Conservation (phyloP, 257 asterid genomes). For the Capsicum chinense region DNA sequence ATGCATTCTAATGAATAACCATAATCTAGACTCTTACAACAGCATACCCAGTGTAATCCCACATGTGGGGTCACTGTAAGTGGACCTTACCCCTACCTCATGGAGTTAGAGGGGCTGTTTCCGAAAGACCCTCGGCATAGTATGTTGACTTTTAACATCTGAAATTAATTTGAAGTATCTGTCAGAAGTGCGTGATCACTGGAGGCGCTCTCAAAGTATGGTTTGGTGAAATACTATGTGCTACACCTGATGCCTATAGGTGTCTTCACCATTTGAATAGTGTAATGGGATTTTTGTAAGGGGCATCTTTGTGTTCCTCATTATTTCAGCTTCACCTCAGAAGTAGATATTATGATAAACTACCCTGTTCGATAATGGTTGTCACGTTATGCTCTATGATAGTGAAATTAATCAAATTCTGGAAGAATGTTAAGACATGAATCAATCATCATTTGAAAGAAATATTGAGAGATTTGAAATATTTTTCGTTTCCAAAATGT, state of each 20-base stretch:
- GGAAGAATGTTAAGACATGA: conserved; percentile 1
- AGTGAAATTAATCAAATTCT: neutral
- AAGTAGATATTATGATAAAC: neutral
- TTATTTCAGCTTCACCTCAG: neutral
- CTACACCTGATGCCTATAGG: neutral
- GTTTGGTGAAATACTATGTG: neutral
- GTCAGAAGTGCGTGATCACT: neutral
- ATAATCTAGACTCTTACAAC: neutral
- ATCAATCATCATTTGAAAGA: neutral
- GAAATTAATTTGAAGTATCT: neutral
- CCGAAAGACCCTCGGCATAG: neutral
- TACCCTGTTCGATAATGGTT: neutral
- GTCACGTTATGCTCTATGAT: neutral
- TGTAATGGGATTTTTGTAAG: neutral
- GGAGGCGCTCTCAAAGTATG: neutral
- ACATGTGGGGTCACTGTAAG: too few relatives aligned
- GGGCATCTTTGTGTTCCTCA: neutral
- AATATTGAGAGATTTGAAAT: conserved; percentile 6
- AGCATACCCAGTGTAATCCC: neutral
- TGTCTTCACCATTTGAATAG: neutral
- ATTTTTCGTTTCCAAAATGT: conserved; percentile 5
- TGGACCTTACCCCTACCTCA: neutral
- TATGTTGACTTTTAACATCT: neutral
- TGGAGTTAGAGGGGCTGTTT: neutral
- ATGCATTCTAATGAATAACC: neutral